These are phyloP conservation scores for Diaporthe sp. DNA, from an alignment of 2,329 filamentous ascomycete genomes.

Conservation along the genomic window DNA sequence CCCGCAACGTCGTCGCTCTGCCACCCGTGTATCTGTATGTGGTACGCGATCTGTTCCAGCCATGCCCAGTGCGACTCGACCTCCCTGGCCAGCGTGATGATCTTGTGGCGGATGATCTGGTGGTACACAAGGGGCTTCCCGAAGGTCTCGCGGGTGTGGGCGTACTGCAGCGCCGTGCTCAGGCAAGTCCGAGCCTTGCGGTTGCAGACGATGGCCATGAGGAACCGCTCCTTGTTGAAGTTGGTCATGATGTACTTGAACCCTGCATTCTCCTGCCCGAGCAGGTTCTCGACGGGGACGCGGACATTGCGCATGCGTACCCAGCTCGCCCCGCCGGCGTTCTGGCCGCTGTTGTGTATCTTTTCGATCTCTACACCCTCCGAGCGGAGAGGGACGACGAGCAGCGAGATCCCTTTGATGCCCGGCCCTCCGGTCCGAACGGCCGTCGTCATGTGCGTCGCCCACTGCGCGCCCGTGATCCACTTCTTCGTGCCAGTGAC, in stretches of 20 bases:
- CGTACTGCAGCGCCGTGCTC: conserved; percentile 64
- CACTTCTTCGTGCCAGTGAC: conserved; percentile 76
- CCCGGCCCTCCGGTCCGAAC: conserved; percentile 70
- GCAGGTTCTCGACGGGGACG: conserved; percentile 65
- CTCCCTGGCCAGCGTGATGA: conserved; percentile 67
- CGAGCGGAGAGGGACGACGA: conserved; percentile 64
- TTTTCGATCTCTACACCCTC: conserved; percentile 45
- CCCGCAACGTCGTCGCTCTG: conserved; percentile 47
- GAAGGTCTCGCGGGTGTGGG: conserved; percentile 65
- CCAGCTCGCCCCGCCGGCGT: conserved; percentile 72
- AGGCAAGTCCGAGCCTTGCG: conserved; percentile 68
- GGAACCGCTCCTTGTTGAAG: conserved; percentile 70
- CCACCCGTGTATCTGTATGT: conserved; percentile 51
- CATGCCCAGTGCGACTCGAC: conserved; percentile 71
- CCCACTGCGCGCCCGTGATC: conserved; percentile 74
- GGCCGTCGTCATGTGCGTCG: conserved; percentile 73
- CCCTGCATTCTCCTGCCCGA: conserved; percentile 66
- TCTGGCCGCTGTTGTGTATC: conserved; percentile 74
- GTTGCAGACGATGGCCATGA: conserved; percentile 67
- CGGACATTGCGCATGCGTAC: conserved; percentile 66
- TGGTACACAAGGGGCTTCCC: conserved; percentile 67
- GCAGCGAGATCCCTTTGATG: conserved; percentile 64
- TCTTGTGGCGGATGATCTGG: conserved; percentile 69
- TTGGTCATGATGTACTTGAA: conserved; percentile 58
- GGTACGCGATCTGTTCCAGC: conserved; percentile 69